A percentile compares a stretch with the other conserved stretches of the same genome.
Conservation (phyloP, 768 basidiomycete species). For the Pleurotus salmoneostramineus region DNA sequence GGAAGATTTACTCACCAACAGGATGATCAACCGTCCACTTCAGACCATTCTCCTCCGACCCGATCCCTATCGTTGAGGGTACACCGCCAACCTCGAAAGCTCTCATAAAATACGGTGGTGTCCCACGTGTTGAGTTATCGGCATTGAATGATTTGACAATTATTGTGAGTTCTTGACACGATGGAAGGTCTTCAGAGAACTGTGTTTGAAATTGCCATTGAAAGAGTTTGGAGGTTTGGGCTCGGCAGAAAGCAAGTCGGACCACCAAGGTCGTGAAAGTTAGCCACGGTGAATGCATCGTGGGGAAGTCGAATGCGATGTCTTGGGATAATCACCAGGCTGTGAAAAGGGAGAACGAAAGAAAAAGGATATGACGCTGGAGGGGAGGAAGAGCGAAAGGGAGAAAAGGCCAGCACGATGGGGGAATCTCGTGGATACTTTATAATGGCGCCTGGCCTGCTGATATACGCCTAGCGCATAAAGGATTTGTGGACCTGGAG, state of each 20-base stretch:
- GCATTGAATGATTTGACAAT: slow-evolving; percentile 16
- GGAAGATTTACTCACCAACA: slow-evolving; percentile 26
- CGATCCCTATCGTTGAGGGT: slow-evolving; percentile 30
- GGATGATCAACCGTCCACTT: slow-evolving; percentile 39
- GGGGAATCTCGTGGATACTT: background rate
- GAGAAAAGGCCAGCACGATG: slow-evolving; percentile 4
- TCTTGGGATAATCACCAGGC: background rate
- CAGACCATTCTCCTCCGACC: slow-evolving; percentile 28
- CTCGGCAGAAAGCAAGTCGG: slow-evolving; percentile 8
- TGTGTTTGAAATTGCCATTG: slow-evolving; percentile 25
- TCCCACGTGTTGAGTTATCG: slow-evolving; percentile 11
- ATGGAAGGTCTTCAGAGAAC: slow-evolving; percentile 17
- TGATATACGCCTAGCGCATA: slow-evolving; percentile 5
- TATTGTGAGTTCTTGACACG: slow-evolving; percentile 22
- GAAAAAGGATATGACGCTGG: background rate
- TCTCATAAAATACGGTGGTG: slow-evolving; percentile 39
- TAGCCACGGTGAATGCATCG: background rate
- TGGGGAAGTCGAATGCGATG: background rate
- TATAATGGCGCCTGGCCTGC: slow-evolving; percentile 8
- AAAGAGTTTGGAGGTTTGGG: slow-evolving; percentile 19
- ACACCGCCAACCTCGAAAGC: slow-evolving; percentile 34
- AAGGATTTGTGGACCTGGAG: slow-evolving; percentile 1
- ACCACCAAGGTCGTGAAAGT: background rate
- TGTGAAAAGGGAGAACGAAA: background rate
- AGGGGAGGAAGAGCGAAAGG: background rate